Percentiles rank a stretch among this genome's conserved stretches.
Evolutionary conservation across 306 rosid genomes (phyloP).

Genomic region (Styphnolobium japonicum): DNA sequence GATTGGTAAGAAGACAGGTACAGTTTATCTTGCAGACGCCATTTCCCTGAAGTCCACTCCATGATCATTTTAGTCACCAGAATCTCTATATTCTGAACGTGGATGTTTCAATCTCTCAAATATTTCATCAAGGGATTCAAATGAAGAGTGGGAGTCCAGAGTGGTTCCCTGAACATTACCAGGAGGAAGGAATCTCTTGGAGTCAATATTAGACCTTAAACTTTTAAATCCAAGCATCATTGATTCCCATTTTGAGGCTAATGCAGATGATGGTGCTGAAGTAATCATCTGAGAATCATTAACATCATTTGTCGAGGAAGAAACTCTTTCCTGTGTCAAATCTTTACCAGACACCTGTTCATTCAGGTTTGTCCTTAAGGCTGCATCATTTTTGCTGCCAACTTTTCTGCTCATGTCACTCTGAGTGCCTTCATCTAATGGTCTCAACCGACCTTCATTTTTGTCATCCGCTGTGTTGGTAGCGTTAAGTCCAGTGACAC

Average conservation of each 20-base stretch:
- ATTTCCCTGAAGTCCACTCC: conserved; percentile 27
- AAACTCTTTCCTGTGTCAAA: conserved; percentile 33
- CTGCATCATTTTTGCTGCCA: conserved; percentile 56
- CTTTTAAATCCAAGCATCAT: conserved; percentile 65
- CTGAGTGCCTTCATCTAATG: conserved; percentile 31
- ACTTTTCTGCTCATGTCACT: conserved; percentile 48
- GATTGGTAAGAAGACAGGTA: neutral
- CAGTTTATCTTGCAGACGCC: conserved; percentile 28
- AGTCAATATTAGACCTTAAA: conserved; percentile 63
- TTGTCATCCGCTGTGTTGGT: conserved; percentile 19
- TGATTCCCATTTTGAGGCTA: conserved; percentile 76
- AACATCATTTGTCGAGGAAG: conserved; percentile 47
- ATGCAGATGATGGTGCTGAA: conserved; percentile 35
- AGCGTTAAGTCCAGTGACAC: conserved; percentile 27
- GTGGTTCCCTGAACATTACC: conserved; percentile 43
- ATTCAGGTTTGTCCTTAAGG: conserved; percentile 46
- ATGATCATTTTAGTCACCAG: conserved; percentile 39
- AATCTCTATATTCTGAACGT: conserved; percentile 35
- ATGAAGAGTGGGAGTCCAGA: conserved; percentile 44
- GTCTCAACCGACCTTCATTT: conserved; percentile 29
- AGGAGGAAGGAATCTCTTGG: conserved; percentile 59
- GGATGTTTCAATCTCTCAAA: conserved; percentile 76
- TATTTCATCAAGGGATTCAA: conserved; percentile 84
- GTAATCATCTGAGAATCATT: conserved; percentile 21
- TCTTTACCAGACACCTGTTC: conserved; percentile 42